phyloP scores from a whole-genome alignment of 73 alveolate genomes.

The Paramecium biaurelia region DNA sequence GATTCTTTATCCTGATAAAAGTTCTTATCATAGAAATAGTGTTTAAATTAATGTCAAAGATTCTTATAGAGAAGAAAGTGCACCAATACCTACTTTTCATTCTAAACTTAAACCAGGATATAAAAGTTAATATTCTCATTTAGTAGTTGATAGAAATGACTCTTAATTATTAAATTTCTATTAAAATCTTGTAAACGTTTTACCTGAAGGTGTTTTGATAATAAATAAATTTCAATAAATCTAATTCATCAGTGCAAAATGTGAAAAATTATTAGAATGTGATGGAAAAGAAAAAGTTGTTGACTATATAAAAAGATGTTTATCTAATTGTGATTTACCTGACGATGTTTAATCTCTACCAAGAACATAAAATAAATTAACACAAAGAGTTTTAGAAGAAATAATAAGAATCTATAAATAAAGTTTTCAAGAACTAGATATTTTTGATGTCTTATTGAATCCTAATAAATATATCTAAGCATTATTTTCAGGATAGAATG shows the following conservation, averaged over 20 bases:
- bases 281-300: background rate
- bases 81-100: background rate
- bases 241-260: background rate
- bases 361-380: background rate
- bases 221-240: background rate
- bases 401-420: background rate
- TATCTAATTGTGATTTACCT: background rate
- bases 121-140: background rate
- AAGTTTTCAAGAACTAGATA: background rate
- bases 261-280: background rate
- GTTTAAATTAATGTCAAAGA: background rate
- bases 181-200: background rate
- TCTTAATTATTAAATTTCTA: background rate
- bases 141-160: background rate
- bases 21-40: background rate
- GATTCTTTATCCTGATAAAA: background rate
- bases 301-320: background rate
- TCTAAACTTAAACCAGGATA: constrained; percentile 4
- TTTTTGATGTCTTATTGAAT: background rate
- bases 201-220: background rate
- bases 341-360: background rate
- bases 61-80: background rate
- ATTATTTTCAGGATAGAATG: background rate
- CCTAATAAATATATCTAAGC: background rate
- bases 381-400: background rate